phyloP scores from a whole-genome alignment of 495 filamentous ascomycete genomes.

The Neurospora sp. region DNA sequence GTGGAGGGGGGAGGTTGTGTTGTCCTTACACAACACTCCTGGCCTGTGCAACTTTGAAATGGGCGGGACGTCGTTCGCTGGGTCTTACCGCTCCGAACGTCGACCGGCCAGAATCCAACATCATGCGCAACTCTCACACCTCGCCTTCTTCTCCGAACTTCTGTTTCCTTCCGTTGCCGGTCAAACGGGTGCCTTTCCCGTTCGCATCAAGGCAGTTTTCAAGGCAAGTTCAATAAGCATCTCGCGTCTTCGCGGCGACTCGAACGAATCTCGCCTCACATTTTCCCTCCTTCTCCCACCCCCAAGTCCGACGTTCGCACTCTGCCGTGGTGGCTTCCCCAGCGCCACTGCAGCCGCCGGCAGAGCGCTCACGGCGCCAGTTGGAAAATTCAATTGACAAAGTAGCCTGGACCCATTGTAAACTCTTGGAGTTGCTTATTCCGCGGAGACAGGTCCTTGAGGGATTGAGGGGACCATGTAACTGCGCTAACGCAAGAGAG shows the following conservation, averaged over 20 bases:
- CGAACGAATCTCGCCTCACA: not conserved
- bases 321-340: not conserved
- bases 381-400: not conserved
- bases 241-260: not conserved
- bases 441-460: not conserved
- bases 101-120: not conserved
- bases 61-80: not conserved
- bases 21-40: not conserved
- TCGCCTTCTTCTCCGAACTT: not conserved
- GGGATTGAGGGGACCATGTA: not conserved
- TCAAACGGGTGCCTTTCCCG: not conserved
- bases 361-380: not conserved
- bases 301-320: not conserved
- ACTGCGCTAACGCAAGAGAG: not conserved
- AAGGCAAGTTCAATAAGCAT: not conserved
- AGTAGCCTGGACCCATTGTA: not conserved
- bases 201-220: not conserved
- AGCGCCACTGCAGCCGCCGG: not conserved
- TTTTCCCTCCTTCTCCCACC: not conserved
- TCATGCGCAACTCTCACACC: not conserved
- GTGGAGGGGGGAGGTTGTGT: not conserved
- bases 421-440: not conserved
- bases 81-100: not conserved
- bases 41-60: not conserved
- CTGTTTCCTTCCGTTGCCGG: not conserved